Conservation (phyloP, 768 basidiomycete genomes). For the Tephrocybe rancida region DNA sequence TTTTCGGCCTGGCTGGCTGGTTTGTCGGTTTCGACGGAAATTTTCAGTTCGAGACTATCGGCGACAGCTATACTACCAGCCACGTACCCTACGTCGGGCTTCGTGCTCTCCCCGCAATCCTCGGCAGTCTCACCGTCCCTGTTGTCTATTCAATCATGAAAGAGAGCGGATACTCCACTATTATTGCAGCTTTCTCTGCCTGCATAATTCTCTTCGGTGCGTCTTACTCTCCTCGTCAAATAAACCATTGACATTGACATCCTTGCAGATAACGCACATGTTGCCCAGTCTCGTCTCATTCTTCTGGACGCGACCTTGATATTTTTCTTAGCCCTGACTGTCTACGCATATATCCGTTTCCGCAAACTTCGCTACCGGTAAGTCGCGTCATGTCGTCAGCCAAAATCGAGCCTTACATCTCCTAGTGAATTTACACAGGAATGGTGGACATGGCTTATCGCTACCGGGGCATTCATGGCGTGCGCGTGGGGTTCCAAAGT, state of each 20-base stretch:
- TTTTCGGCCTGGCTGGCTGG: constrained; percentile 95
- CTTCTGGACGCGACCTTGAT: constrained; percentile 92
- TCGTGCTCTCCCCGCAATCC: constrained; percentile 88
- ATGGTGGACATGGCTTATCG: constrained; percentile 95
- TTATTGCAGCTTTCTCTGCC: constrained; percentile 91
- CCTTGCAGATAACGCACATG: constrained; percentile 86
- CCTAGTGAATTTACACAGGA: constrained; percentile 80
- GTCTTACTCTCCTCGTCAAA: constrained; percentile 25
- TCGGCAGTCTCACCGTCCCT: constrained; percentile 89
- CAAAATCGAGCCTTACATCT: constrained; percentile 5
- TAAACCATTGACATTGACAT: neutral
- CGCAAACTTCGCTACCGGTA: constrained; percentile 90
- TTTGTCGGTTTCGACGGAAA: constrained; percentile 94
- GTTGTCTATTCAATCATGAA: constrained; percentile 97
- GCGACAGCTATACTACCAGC: constrained; percentile 84
- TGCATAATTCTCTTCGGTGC: constrained; percentile 83
- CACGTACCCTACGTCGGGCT: constrained; percentile 95
- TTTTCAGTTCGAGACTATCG: constrained; percentile 94
- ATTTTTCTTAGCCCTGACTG: constrained; percentile 93
- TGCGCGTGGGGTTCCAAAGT: constrained; percentile 98
- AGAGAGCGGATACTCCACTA: constrained; percentile 93
- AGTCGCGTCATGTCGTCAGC: constrained; percentile 21
- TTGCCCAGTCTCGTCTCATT: constrained; percentile 95
- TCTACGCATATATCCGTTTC: constrained; percentile 93
- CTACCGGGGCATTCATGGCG: constrained; percentile 92